A percentile compares a stretch with the other conserved stretches of the same genome.
These are phyloP conservation scores for Parathielavia appendiculata DNA, from an alignment of 495 filamentous ascomycete genomes.

Conservation along the genomic window DNA sequence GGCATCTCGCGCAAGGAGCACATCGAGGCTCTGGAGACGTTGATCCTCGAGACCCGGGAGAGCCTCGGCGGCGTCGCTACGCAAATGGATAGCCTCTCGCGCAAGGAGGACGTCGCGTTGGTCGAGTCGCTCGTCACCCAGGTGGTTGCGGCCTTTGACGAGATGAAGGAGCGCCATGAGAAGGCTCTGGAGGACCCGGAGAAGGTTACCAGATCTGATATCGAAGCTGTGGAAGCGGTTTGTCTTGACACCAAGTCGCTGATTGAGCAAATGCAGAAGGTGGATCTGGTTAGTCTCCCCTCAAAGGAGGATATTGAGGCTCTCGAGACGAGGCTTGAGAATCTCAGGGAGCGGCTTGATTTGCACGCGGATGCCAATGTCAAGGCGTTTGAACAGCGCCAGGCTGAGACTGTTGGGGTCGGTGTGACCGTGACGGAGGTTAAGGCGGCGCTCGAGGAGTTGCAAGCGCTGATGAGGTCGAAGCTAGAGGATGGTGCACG, in stretches of 20 bases:
- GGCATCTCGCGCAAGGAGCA: slow-evolving; percentile 64
- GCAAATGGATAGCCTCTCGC: slow-evolving; percentile 58
- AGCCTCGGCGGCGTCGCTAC: slow-evolving; percentile 53
- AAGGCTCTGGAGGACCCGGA: slow-evolving; percentile 60
- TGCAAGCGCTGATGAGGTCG: slow-evolving; percentile 42
- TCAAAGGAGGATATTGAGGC: slow-evolving; percentile 55
- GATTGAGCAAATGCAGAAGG: slow-evolving; percentile 63
- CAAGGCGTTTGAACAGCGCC: slow-evolving; percentile 73
- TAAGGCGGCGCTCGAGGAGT: slow-evolving; percentile 47
- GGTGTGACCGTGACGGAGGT: slow-evolving; percentile 48
- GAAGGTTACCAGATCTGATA: slow-evolving; percentile 67
- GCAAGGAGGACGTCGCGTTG: slow-evolving; percentile 70
- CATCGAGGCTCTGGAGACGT: slow-evolving; percentile 61
- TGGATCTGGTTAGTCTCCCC: slow-evolving; percentile 59
- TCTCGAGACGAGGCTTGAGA: slow-evolving; percentile 55
- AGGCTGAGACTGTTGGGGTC: slow-evolving; percentile 48
- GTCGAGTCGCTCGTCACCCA: slow-evolving; percentile 73
- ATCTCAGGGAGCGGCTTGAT: slow-evolving; percentile 65
- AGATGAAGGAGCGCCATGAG: slow-evolving; percentile 62
- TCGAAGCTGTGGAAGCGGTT: slow-evolving; percentile 71
- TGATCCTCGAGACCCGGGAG: slow-evolving; percentile 65
- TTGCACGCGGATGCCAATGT: slow-evolving; percentile 66
- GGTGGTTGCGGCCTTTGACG: slow-evolving; percentile 65
- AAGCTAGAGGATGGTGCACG: slow-evolving; percentile 49
- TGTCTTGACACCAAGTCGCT: slow-evolving; percentile 74